Conservation (phyloP, 192 early-diverging fungal species). For the Coemansia sp. region DNA sequence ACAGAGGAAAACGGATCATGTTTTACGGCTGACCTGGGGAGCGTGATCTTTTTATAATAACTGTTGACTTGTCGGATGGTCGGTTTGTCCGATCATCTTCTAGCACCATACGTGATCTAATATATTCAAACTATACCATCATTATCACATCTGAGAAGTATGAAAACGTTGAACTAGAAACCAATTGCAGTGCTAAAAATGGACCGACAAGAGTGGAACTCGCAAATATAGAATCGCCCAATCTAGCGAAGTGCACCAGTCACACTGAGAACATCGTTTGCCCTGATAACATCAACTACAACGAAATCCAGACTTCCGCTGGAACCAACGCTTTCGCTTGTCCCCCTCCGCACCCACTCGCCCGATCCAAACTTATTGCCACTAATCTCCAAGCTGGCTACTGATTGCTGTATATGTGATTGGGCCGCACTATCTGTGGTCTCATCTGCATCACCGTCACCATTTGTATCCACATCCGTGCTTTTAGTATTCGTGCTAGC, state of each 20-base stretch:
- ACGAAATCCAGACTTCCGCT: constrained; percentile 71
- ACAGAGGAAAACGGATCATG: constrained; percentile 91
- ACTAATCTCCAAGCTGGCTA: neutral
- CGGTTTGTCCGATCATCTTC: neutral
- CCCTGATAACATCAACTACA: constrained; percentile 73
- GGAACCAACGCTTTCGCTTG: constrained; percentile 67
- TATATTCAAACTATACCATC: neutral
- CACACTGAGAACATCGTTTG: constrained; percentile 82
- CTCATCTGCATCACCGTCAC: constrained; percentile 22
- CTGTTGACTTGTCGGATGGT: neutral
- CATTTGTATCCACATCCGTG: constrained; percentile 18
- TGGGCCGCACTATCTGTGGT: constrained; percentile 5
- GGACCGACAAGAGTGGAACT: neutral
- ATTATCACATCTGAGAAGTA: too few relatives aligned
- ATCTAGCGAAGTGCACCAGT: constrained; percentile 66
- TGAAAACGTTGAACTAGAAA: too few relatives aligned
- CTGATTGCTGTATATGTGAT: neutral
- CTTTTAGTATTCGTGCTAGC: neutral
- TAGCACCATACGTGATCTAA: neutral
- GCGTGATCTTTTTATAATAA: constrained; percentile 15
- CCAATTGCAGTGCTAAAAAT: too few relatives aligned
- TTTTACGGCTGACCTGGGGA: constrained; percentile 81
- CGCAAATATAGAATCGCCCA: neutral
- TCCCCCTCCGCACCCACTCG: constrained; percentile 71
- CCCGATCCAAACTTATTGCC: constrained; percentile 57